These are phyloP conservation scores for Aspergillus sp. DNA, from an alignment of 2,329 filamentous ascomycete species.

Conservation along the genomic window DNA sequence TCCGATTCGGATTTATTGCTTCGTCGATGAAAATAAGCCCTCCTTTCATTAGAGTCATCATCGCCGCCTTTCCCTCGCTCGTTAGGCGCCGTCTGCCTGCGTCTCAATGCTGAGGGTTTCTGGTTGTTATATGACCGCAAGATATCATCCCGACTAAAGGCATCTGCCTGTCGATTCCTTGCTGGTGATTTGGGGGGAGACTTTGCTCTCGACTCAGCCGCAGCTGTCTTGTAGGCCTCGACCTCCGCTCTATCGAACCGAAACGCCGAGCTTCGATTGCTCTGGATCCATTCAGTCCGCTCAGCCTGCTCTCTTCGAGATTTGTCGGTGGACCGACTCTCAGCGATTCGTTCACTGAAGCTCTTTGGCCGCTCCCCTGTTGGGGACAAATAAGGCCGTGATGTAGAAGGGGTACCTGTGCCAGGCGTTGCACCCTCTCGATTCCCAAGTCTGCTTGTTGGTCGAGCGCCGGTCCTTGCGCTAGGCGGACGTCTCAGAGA, in stretches of 20 bases:
- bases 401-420: constrained; percentile 12
- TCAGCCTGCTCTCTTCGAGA: constrained; percentile 29
- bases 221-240: constrained; percentile 32
- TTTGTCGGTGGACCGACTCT: constrained; percentile 45
- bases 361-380: constrained; percentile 38
- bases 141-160: constrained; percentile 58
- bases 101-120: constrained; percentile 20
- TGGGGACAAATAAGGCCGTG: constrained; percentile 17
- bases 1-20: constrained; percentile 15
- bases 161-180: constrained; percentile 39
- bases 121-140: constrained; percentile 24
- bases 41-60: constrained; percentile 8
- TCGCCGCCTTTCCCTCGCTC: constrained; percentile 9
- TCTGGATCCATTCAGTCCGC: constrained; percentile 27
- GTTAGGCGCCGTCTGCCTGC: constrained; percentile 28
- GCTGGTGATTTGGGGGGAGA: constrained; percentile 36
- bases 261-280: constrained; percentile 36
- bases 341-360: constrained; percentile 80
- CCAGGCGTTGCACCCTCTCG: constrained; percentile 19
- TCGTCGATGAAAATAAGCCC: constrained; percentile 14
- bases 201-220: constrained; percentile 21
- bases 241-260: constrained; percentile 35
- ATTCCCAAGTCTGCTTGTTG: constrained; percentile 20
- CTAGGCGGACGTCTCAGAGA: constrained; percentile 63
- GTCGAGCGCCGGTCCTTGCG: constrained; percentile 18